These are phyloP conservation scores for Carex sylvatica DNA, from an alignment of 202 grass and related monocot species.

Conservation along the genomic window DNA sequence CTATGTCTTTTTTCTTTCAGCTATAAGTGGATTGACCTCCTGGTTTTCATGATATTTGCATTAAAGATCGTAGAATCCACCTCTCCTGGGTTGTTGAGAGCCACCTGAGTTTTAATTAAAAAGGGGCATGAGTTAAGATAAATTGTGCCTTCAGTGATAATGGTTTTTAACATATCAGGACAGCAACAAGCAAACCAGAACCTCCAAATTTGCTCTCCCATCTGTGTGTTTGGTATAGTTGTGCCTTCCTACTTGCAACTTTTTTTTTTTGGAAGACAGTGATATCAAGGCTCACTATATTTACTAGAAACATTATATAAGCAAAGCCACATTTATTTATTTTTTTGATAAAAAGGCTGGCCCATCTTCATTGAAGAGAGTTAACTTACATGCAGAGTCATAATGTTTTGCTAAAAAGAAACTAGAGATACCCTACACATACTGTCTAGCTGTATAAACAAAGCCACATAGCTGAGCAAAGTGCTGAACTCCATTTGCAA, in stretches of 20 bases:
- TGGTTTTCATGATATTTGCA: neutral
- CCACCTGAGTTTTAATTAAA: constrained; percentile 40
- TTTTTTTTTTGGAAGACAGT: no score
- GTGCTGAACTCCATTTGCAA: neutral
- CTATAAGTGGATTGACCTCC: neutral
- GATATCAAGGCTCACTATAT: neutral
- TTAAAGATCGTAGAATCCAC: constrained; percentile 67
- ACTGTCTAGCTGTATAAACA: no score
- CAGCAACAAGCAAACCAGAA: neutral
- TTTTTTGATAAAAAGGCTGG: no score
- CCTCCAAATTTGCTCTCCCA: neutral
- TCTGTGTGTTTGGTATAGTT: neutral
- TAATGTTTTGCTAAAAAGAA: no score
- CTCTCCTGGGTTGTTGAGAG: constrained; percentile 47
- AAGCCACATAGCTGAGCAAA: neutral
- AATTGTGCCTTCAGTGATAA: neutral
- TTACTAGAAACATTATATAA: neutral
- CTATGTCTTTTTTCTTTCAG: constrained; percentile 16
- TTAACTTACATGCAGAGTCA: no score
- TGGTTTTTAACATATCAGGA: neutral
- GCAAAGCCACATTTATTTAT: neutral
- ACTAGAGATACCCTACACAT: no score
- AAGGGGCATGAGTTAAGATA: neutral
- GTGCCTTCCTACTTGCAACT: no score
- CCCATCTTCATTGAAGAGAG: no score